A percentile compares a stretch with the other conserved stretches of the same genome.
phyloP scores from a whole-genome alignment of 768 basidiomycete species.

The Tephrocybe sp. region DNA sequence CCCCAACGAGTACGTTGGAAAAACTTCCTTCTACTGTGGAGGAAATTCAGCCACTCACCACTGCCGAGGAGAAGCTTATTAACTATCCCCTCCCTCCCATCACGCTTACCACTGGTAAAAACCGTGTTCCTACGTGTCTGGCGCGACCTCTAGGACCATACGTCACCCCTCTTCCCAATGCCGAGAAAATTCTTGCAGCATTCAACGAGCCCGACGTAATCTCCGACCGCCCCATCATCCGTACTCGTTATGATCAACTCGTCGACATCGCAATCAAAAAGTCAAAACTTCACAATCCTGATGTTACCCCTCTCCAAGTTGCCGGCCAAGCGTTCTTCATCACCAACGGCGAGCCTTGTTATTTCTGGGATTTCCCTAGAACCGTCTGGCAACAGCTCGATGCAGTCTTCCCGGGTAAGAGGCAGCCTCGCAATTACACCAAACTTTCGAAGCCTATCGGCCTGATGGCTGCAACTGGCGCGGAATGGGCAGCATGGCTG shows the following conservation, averaged over 20 bases:
- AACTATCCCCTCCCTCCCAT: conserved; percentile 58
- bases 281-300: conserved; percentile 42
- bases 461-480: conserved; percentile 64
- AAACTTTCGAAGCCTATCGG: conserved; percentile 66
- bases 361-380: conserved; percentile 94
- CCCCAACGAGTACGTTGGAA: conserved; percentile 35
- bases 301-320: conserved; percentile 65
- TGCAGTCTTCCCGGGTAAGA: conserved; percentile 55
- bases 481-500: conserved; percentile 75
- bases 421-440: conserved; percentile 35
- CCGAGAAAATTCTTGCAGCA: conserved; percentile 51
- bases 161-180: conserved; percentile 58
- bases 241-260: conserved; percentile 83
- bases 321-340: conserved; percentile 96
- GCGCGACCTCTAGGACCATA: conserved; percentile 86
- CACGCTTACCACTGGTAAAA: conserved; percentile 60
- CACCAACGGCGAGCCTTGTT: conserved; percentile 93
- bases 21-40: conserved; percentile 34
- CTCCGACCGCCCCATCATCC: conserved; percentile 55
- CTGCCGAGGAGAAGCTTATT: conserved; percentile 41
- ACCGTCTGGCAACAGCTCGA: conserved; percentile 75
- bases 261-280: conserved; percentile 56
- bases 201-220: conserved; percentile 48
- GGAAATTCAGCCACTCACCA: conserved; percentile 41
- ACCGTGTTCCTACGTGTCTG: conserved; percentile 73